Base-by-base conservation (phyloP, 192 early-diverging fungal genomes). In the Entomortierella lignicola region DNA sequence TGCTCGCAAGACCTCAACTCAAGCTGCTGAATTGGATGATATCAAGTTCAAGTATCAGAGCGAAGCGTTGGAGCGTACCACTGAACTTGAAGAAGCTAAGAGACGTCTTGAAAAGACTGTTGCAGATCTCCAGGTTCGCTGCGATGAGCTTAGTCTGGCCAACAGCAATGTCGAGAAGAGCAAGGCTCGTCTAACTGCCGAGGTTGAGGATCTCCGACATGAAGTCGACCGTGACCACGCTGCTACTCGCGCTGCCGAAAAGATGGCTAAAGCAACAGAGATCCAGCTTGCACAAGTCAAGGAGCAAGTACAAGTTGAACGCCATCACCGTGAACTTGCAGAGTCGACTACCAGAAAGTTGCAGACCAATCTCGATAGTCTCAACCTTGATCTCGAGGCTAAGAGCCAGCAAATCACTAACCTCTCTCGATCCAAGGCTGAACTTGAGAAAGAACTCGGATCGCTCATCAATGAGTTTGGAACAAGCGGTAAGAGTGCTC, bases 211-310 rank as follows among this genome's bases (percentile, higher is more conserved):
- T 59, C 73, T 93, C 37, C 83, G 87, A 18, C 84, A 89, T 63
- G 92, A 94, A 66, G 72, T 85, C 31, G 94, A 96, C 71, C 88
- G 92, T 30, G 91, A 93, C 66, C 92, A 93, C 79, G 88, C 88
- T 66, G 66, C 82, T 7, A 79, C 93, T 59, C 84, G 92, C 57
- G 88, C 88, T 54, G 84, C 93, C 30, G 89, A 91, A 72, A 83
- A 86, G 51, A 70, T 87, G 23, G 66, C 83, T 32, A 92, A 93
- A 64, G 82, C 85, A 15, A 70, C 86, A 48, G 89, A 92, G 69
- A 73, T 83, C 32, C 89, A 93, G 53, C 58, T 92, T 1, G 62
- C 81, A 0, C 56, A 68, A 11, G 75, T 77, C 37, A 91, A 90
- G 72, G 65, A 81, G 31, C 81, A 80, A 34, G 70, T 90, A 6